Conservation (phyloP, 1,284 basidiomycete genomes). For the Coriolopsis trogii region DNA sequence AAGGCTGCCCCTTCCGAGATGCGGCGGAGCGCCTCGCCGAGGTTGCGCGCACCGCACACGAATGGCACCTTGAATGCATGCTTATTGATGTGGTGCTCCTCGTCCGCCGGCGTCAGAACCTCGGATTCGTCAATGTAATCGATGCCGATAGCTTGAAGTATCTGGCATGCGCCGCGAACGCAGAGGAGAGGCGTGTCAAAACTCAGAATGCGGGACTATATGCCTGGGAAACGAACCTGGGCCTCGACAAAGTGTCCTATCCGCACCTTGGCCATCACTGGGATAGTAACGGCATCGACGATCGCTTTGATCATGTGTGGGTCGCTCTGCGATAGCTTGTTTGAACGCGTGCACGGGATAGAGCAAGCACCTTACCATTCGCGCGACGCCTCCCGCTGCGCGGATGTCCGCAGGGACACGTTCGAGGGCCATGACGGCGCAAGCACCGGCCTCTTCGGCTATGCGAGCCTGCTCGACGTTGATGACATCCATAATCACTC, state of each 20-base stretch:
- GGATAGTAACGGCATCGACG: conserved; percentile 89
- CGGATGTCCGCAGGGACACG: conserved; percentile 97
- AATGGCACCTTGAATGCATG: conserved; percentile 90
- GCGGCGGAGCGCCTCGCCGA: conserved; percentile 93
- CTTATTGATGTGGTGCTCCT: conserved; percentile 85
- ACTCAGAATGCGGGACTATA: too few species aligned
- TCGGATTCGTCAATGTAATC: conserved; percentile 99
- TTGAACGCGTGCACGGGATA: conserved; percentile 1
- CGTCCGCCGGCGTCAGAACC: conserved; percentile 95
- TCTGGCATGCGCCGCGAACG: too few species aligned
- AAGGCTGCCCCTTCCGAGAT: conserved; percentile 98
- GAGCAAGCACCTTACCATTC: conserved; percentile 69
- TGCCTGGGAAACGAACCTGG: conserved; percentile 71
- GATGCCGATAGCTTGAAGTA: conserved; percentile 91
- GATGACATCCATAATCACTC: conserved; percentile 93
- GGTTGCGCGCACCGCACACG: conserved; percentile 79
- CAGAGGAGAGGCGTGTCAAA: too few species aligned
- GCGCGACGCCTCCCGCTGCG: conserved; percentile 86
- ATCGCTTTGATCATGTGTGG: conserved; percentile 98
- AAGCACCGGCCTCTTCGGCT: conserved; percentile 97
- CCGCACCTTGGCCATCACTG: conserved; percentile 91
- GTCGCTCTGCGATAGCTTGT: conserved; percentile 67
- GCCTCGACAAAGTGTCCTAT: conserved; percentile 98
- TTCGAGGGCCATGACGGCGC: conserved; percentile 97
- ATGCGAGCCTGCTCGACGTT: conserved; percentile 93